These are phyloP conservation scores for Mesotaenium endlicherianum DNA, from an alignment of 139 green algal genomes.

Conservation along the genomic window DNA sequence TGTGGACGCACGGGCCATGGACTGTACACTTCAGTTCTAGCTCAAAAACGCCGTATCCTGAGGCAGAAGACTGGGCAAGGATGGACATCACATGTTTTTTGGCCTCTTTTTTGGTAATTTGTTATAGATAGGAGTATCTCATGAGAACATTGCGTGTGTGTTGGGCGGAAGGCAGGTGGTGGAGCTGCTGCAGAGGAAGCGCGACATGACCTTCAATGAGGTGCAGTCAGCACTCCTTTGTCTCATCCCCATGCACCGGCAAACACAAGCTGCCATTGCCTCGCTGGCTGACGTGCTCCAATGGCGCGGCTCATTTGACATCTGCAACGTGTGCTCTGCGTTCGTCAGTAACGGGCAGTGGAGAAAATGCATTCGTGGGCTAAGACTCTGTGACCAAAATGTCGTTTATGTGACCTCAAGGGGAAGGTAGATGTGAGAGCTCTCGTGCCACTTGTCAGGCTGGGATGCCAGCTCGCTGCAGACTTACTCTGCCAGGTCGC, in stretches of 20 bases:
- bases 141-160: background rate
- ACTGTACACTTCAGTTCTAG: too few relatives aligned
- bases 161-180: slow-evolving; percentile 19
- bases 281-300: background rate
- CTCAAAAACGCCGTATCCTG: too few relatives aligned
- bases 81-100: slow-evolving; percentile 2
- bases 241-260: background rate
- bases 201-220: slow-evolving; percentile 58
- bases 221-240: background rate
- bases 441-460: background rate
- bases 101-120: background rate
- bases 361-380: background rate
- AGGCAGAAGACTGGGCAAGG: too few relatives aligned
- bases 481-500: background rate
- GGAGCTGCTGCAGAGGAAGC: slow-evolving; percentile 52
- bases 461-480: background rate
- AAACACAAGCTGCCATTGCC: background rate
- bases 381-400: background rate
- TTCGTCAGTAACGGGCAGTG: background rate
- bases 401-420: background rate
- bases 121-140: background rate
- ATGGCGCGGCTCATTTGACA: background rate
- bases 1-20: too few relatives aligned
- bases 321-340: background rate
- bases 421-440: background rate